phyloP scores from a whole-genome alignment of 345 rosid genomes.

The Arabidopsis arenosa region DNA sequence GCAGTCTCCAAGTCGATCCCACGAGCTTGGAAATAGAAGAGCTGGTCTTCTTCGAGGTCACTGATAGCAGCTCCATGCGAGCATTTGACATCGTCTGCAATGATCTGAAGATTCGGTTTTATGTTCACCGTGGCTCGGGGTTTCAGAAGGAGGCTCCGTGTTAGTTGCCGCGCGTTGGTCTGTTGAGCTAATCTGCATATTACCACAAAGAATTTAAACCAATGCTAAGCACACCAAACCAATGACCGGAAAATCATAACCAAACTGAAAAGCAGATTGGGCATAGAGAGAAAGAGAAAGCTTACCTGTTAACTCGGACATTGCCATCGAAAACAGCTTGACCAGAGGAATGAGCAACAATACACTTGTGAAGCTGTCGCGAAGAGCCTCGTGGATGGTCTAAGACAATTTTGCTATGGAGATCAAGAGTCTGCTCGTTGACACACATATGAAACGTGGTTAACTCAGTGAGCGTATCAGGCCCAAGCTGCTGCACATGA shows the following conservation, averaged over 20 bases:
- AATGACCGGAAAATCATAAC: neutral
- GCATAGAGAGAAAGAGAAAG: neutral
- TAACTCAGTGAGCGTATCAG: constrained; percentile 81
- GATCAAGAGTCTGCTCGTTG: constrained; percentile 82
- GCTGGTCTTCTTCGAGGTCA: constrained; percentile 84
- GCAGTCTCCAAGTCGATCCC: constrained; percentile 80
- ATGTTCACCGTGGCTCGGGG: constrained; percentile 88
- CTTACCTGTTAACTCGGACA: constrained; percentile 81
- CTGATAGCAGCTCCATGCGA: constrained; percentile 98
- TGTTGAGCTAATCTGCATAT: constrained; percentile 81
- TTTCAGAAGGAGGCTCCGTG: constrained; percentile 82
- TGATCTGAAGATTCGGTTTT: constrained; percentile 93
- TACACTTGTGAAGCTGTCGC: constrained; percentile 91
- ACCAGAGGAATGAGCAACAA: constrained; percentile 85
- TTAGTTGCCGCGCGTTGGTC: constrained; percentile 89
- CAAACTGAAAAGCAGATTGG: neutral
- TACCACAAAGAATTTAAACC: neutral
- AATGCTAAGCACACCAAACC: neutral
- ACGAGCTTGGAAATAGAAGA: constrained; percentile 90
- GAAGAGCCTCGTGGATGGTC: constrained; percentile 89
- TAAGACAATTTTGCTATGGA: constrained; percentile 80
- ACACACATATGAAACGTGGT: constrained; percentile 79
- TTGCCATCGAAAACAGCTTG: constrained; percentile 98
- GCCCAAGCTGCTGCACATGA: constrained; percentile 87
- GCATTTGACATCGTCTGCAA: constrained; percentile 91